Conservation (phyloP, 1,284 basidiomycete genomes). For the Austropuccinia psidii region DNA sequence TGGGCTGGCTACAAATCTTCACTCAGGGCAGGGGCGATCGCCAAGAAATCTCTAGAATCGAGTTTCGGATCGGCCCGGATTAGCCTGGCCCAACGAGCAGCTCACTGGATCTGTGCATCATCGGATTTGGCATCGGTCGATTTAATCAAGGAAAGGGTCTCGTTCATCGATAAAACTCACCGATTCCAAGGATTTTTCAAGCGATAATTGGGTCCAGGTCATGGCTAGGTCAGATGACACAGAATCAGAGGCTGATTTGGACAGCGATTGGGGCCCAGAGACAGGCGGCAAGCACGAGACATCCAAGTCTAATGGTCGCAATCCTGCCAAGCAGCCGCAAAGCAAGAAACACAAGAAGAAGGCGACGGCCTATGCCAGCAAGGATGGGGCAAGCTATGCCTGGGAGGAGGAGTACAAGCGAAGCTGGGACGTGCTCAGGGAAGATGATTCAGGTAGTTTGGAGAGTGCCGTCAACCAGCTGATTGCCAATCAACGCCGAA, state of each 20-base stretch:
- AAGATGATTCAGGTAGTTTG: slow-evolving; percentile 86
- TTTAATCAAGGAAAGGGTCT: too few species aligned
- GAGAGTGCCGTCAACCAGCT: slow-evolving; percentile 81
- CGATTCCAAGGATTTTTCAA: too few species aligned
- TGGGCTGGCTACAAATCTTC: too few species aligned
- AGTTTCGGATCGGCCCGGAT: too few species aligned
- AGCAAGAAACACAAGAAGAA: slow-evolving; percentile 32
- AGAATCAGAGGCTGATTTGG: slow-evolving; percentile 5
- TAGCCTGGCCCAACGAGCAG: too few species aligned
- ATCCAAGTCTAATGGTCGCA: not conserved
- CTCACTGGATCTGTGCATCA: too few species aligned
- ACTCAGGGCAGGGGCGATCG: too few species aligned
- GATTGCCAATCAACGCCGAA: slow-evolving; percentile 72
- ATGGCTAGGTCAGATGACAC: slow-evolving; percentile 7
- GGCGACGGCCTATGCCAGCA: slow-evolving; percentile 31
- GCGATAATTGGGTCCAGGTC: not conserved
- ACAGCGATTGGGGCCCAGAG: slow-evolving; percentile 3
- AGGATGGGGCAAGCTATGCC: slow-evolving; percentile 55
- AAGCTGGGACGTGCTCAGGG: slow-evolving; percentile 93
- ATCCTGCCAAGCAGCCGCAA: not conserved
- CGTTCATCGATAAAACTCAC: too few species aligned
- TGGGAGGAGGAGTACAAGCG: slow-evolving; percentile 94
- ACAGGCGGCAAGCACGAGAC: not conserved
- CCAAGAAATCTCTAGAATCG: too few species aligned
- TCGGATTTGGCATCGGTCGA: too few species aligned